Conservation (phyloP, 768 basidiomycete species). For the Lactarius sanguifluus region DNA sequence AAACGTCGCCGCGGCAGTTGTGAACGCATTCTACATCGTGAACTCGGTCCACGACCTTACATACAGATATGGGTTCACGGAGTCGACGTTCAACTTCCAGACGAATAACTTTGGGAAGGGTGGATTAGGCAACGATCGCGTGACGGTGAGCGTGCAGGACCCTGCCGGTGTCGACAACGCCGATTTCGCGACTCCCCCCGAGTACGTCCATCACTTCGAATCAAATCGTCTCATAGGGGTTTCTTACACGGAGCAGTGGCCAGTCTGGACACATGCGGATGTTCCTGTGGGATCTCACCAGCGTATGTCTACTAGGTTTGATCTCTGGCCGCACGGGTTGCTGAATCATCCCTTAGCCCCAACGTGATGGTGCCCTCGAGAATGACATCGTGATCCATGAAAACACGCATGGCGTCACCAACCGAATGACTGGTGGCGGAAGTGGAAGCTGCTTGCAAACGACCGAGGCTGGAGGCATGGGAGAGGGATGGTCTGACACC, state of each 20-base stretch:
- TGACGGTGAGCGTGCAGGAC: conserved; percentile 28
- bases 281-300: conserved; percentile 38
- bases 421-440: conserved; percentile 52
- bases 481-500: conserved; percentile 67
- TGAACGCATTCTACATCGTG: conserved; percentile 51
- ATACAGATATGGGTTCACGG: conserved; percentile 62
- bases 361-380: conserved; percentile 64
- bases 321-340: not conserved
- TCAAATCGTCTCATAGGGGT: not conserved
- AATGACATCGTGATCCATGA: conserved; percentile 58
- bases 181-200: too few relatives aligned
- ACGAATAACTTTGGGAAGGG: conserved; percentile 53
- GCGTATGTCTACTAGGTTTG: conserved; percentile 30
- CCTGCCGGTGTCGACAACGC: too few relatives aligned
- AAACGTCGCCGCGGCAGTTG: conserved; percentile 55
- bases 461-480: conserved; percentile 64
- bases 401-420: conserved; percentile 39
- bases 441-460: conserved; percentile 61
- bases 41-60: conserved; percentile 41
- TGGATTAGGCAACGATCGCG: conserved; percentile 50
- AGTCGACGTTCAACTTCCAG: conserved; percentile 60
- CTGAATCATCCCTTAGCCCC: conserved; percentile 38
- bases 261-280: conserved; percentile 47
- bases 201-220: too few relatives aligned
- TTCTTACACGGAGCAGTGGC: conserved; percentile 29